Evolutionary conservation across 768 basidiomycete species (phyloP).

Genomic region (Tricholoma furcatifolium): DNA sequence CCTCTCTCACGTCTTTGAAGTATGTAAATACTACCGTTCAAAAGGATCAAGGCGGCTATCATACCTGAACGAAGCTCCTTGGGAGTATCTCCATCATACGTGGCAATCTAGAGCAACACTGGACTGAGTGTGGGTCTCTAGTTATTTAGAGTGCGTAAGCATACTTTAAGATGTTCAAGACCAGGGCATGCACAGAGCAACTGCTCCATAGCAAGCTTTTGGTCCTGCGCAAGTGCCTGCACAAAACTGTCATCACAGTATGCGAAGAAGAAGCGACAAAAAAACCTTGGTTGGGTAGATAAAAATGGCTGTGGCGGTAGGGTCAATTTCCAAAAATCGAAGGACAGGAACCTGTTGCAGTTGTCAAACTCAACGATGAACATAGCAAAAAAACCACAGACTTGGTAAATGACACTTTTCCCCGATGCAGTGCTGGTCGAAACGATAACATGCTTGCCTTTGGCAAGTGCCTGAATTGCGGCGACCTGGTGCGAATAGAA

Average conservation of each 20-base stretch:
- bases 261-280: neutral
- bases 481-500: slow-evolving; percentile 72
- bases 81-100: slow-evolving; percentile 89
- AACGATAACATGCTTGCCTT: slow-evolving; percentile 73
- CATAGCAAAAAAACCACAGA: slow-evolving; percentile 18
- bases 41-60: slow-evolving; percentile 4
- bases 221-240: slow-evolving; percentile 89
- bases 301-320: slow-evolving; percentile 68
- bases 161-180: slow-evolving; percentile 59
- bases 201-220: slow-evolving; percentile 67
- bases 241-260: neutral
- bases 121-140: neutral
- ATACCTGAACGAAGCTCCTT: slow-evolving; percentile 62
- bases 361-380: neutral
- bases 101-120: slow-evolving; percentile 48
- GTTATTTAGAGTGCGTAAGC: neutral
- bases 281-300: slow-evolving; percentile 86
- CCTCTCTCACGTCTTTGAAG: slow-evolving; percentile 61
- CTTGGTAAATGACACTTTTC: slow-evolving; percentile 87
- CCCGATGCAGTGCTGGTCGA: slow-evolving; percentile 91
- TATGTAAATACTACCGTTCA: neutral
- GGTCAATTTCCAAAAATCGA: slow-evolving; percentile 60
- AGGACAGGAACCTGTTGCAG: slow-evolving; percentile 64
- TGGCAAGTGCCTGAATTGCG: slow-evolving; percentile 63
- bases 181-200: slow-evolving; percentile 59